Evolutionary conservation across 208 protist species (phyloP).

Genomic region (Leishmania gerbilli): DNA sequence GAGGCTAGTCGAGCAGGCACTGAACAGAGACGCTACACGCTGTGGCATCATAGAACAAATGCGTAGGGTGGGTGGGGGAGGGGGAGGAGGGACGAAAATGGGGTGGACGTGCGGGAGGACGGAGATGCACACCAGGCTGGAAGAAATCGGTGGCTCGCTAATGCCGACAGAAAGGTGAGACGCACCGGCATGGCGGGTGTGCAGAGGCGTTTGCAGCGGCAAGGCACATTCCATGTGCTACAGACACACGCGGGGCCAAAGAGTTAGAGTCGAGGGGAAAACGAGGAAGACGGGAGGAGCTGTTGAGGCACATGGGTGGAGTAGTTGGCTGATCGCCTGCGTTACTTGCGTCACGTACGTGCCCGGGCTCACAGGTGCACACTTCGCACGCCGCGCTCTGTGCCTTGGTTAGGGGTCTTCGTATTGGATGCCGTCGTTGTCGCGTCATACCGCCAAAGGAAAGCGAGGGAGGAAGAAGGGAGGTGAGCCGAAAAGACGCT

Average conservation of each 20-base stretch:
- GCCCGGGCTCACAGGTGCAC: neutral
- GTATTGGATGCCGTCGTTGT: neutral
- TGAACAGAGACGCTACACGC: neutral
- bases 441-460: neutral
- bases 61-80: neutral
- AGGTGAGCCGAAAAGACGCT: neutral
- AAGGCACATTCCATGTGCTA: neutral
- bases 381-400: neutral
- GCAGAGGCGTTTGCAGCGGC: neutral
- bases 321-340: neutral
- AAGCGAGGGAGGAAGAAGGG: neutral
- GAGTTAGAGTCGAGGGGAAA: neutral
- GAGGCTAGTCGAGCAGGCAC: neutral
- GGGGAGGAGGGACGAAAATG: neutral
- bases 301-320: neutral
- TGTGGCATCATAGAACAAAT: neutral
- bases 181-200: neutral
- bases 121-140: neutral
- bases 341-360: neutral
- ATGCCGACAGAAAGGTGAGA: neutral
- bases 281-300: neutral
- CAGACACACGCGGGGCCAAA: neutral
- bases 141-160: neutral
- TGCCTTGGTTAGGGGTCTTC: neutral
- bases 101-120: neutral